Evolutionary conservation across 768 basidiomycete species (phyloP), one percentile per base, ranked within the genome.

Genomic region (Mycena epipterygia): DNA sequence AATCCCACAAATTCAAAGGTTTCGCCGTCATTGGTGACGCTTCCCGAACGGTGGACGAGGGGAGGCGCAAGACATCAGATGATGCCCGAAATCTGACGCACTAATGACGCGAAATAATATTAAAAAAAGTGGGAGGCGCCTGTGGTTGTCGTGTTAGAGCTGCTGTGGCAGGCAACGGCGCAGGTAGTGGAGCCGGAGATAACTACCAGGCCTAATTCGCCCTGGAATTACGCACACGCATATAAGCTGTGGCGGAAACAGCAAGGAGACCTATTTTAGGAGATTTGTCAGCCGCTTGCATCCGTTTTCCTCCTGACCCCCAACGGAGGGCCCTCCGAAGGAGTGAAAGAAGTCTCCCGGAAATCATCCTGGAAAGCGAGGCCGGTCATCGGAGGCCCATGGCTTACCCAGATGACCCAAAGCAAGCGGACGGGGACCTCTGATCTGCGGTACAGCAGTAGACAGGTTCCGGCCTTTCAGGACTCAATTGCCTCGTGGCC

Each of bases 401-500:
- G 21, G 42, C 42, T 17, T 5, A 62, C 25, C 35, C 60, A 64
- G 41, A 52, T 33, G 57, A 51, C 37, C 65, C 65, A 59, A 58
- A 41, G 25, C 30, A n/a, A 27, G 30, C 32, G 12, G 21, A 57
- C 57, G 37, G 48, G 53, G 41, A 60, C n/a, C 16, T 30, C 46
- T 21, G 46, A 53, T 68, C 67, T 21, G 59, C 58, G 51, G 25
- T n/a, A 48, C 27, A 48, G 30, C 7, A 30, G 19, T 39, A 25
- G 35, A 35, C 53, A 33, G 35, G 9, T 35, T 48, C 44, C 48
- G 49, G 57, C 29, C 29, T 58, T 35, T 33, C 25, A 25, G 41
- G 14, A 60, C 21, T 42, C 46, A 5, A 51, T 58, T 57, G 68
- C 68, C 68, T 70, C 68, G 68, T 70, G 68, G 27, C 62, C 62